Base-by-base conservation (phyloP, 106 monocot genomes). In the Gastrodia elata region DNA sequence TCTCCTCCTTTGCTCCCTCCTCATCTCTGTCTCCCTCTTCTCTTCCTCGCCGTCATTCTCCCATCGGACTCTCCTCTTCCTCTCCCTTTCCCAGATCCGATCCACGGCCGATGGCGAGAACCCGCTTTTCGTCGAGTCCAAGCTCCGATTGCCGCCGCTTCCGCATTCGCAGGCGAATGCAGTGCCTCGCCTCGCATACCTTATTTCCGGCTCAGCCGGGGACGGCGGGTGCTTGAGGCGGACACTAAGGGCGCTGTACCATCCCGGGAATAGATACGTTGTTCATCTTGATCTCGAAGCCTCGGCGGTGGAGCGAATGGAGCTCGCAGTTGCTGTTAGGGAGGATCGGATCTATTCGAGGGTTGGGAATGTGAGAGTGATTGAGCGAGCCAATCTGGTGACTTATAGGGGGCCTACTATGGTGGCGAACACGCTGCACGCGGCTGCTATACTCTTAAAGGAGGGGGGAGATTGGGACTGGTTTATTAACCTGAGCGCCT, bases 401-500 rank as follows among this genome's bases (percentile, higher is more conserved):
- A 88, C 88, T 6, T 84, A 88, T 71, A 49, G 88, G 43, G 88
- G 88, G 0, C 88, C 88, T 8, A 84, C 88, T n/a, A 88, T 84
- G 88, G 88, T 88, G 24, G 70, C 88, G 3, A 88, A 88, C 74
- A 88, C 88, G 13, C 84, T 88, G 68, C 88, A 84, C 46, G 88
- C 84, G 59, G 84, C 84, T 14, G 79, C 88, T 5, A 77, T 84
- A n/a, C 67, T 88, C 58, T 55, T 88, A 8, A 82, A 77, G 73
- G 77, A 82, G 33, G 70, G 33, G 39, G 82, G 80, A 16, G 82
- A 84, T 32, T 88, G 87, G 87, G 84, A 87, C 40, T 87, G 87
- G 87, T 87, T 87, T 65, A 79, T 87, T 70, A 87, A 87, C 42
- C 77, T 88, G 58, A 88, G 88, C 75, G 82, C 88, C 56, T 88